A percentile compares a stretch with the other conserved stretches of the same genome.
phyloP scores from a whole-genome alignment of 306 rosid genomes.

The Lathyrus sativus region DNA sequence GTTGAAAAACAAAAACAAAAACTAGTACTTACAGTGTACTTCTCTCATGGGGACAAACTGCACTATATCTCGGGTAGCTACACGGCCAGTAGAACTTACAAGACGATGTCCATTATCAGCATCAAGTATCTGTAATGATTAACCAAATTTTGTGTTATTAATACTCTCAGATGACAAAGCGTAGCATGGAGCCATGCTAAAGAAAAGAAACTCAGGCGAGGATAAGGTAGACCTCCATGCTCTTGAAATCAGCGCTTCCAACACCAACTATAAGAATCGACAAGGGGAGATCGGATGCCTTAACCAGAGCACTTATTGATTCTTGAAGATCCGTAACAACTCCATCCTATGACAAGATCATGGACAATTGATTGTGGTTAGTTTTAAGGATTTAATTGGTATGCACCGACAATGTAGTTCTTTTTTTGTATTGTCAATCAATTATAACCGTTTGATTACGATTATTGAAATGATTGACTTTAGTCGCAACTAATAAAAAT shows the following conservation, averaged over 20 bases:
- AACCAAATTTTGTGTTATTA: constrained; percentile 25
- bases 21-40: constrained; percentile 54
- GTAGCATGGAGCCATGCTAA: constrained; percentile 5
- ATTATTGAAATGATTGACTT: no score
- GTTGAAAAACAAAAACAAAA: no score
- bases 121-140: constrained; percentile 62
- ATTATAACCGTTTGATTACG: no score
- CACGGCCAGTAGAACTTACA: constrained; percentile 66
- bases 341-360: constrained; percentile 67
- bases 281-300: constrained; percentile 83
- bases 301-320: constrained; percentile 71
- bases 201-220: neutral
- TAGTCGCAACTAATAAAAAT: no score
- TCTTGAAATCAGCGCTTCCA: constrained; percentile 72
- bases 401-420: neutral
- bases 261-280: constrained; percentile 90
- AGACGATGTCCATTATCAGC: constrained; percentile 72
- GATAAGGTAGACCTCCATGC: constrained; percentile 64
- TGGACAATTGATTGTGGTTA: constrained; percentile 1
- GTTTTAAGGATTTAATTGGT: neutral
- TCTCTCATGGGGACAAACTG: constrained; percentile 87
- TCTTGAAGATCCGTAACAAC: constrained; percentile 86
- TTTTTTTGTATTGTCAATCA: no score
- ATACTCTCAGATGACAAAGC: neutral
- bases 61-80: constrained; percentile 81